Percentiles rank a stretch among this genome's conserved stretches.
These are phyloP conservation scores for Hypoxylon sp. DNA, from an alignment of 2,329 filamentous ascomycete species.

Conservation along the genomic window DNA sequence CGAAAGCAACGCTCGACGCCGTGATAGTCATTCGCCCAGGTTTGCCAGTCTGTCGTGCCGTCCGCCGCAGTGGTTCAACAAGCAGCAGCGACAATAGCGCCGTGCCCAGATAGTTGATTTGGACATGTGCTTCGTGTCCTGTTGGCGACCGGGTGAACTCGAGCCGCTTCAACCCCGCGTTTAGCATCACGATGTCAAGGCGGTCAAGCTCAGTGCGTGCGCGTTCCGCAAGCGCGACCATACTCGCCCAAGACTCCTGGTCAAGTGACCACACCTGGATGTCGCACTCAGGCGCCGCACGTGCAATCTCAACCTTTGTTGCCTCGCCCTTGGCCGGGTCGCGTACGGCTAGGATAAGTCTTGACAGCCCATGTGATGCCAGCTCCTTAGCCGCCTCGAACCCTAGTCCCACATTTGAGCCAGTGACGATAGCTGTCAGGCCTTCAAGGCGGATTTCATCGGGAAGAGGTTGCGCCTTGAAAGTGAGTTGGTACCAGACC, in stretches of 20 bases:
- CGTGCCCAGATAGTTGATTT: constrained; percentile 44
- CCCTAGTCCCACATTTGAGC: constrained; percentile 41
- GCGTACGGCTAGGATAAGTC: constrained; percentile 42
- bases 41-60: constrained; percentile 21
- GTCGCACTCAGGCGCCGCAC: constrained; percentile 25
- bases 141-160: constrained; percentile 37
- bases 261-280: constrained; percentile 42
- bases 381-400: constrained; percentile 46
- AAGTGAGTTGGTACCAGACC: constrained; percentile 39
- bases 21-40: constrained; percentile 42
- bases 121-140: constrained; percentile 41
- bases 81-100: constrained; percentile 44
- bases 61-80: constrained; percentile 29
- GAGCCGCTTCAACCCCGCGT: constrained; percentile 42
- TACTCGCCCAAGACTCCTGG: constrained; percentile 41
- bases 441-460: constrained; percentile 32
- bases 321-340: constrained; percentile 35
- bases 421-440: constrained; percentile 43
- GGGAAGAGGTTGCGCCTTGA: constrained; percentile 39
- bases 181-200: constrained; percentile 40
- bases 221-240: constrained; percentile 35
- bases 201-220: constrained; percentile 32
- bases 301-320: constrained; percentile 32
- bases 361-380: constrained; percentile 38
- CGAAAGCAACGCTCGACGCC: constrained; percentile 41